Evolutionary conservation across 2,329 filamentous ascomycete species (phyloP).

Genomic region (Cryphonectria nitschkei): DNA sequence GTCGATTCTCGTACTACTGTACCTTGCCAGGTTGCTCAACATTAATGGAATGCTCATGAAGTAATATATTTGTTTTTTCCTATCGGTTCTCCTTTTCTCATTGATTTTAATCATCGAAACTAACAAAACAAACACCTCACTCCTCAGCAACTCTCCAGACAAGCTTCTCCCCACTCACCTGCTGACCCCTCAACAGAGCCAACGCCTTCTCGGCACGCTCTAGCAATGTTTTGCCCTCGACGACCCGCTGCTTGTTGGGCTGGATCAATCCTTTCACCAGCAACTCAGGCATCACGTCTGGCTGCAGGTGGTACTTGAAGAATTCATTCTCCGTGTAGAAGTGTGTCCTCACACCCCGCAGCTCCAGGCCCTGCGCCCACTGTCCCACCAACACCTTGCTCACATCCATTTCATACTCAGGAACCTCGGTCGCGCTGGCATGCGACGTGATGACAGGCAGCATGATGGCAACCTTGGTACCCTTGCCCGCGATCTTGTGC

Average conservation of each 20-base stretch:
- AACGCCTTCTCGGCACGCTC: conserved; percentile 37
- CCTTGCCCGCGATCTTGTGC: conserved; percentile 51
- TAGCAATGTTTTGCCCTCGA: conserved; percentile 50
- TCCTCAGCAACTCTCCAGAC: conserved; percentile 37
- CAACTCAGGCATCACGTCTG: conserved; percentile 57
- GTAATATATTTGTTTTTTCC: neutral
- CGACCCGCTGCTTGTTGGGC: conserved; percentile 46
- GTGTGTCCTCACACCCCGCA: conserved; percentile 59
- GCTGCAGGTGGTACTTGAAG: conserved; percentile 57
- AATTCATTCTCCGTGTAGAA: conserved; percentile 59
- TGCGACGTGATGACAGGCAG: conserved; percentile 62
- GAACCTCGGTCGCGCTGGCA: conserved; percentile 49
- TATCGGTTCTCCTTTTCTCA: neutral
- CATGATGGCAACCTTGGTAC: conserved; percentile 59
- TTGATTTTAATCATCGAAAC: too few species aligned
- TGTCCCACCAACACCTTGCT: conserved; percentile 40
- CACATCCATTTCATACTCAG: conserved; percentile 60
- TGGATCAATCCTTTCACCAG: conserved; percentile 43
- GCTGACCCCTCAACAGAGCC: conserved; percentile 32
- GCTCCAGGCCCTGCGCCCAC: conserved; percentile 58
- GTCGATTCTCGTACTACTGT: too few species aligned
- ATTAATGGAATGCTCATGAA: too few species aligned
- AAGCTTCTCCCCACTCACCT: conserved; percentile 36
- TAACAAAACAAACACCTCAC: neutral
- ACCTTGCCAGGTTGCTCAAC: too few species aligned